Percentiles rank a stretch among this genome's conserved stretches.
Conservation (phyloP, 2,329 filamentous ascomycete genomes). For the Pestalotiopsis sp. region DNA sequence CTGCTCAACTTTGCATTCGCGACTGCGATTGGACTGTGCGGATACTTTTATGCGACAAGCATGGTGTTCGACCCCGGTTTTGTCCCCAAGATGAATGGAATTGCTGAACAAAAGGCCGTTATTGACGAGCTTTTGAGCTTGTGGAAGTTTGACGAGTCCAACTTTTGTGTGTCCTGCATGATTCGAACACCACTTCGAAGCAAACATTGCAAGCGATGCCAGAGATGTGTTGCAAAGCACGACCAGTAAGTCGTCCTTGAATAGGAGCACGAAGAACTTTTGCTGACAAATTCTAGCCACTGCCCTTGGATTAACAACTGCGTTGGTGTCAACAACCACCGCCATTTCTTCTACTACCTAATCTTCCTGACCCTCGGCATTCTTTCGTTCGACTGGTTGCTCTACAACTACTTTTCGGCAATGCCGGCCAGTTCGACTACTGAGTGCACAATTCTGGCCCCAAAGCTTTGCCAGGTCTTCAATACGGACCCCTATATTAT, state of each 20-base stretch:
- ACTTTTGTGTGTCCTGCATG: constrained; percentile 96
- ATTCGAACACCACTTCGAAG: constrained; percentile 87
- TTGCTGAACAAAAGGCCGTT: constrained; percentile 84
- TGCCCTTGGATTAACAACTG: constrained; percentile 99
- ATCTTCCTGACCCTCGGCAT: constrained; percentile 77
- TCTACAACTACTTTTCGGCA: constrained; percentile 70
- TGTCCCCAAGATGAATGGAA: constrained; percentile 86
- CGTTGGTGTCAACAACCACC: constrained; percentile 91
- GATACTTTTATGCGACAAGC: constrained; percentile 84
- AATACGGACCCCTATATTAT: constrained; percentile 85
- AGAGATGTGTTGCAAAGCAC: constrained; percentile 91
- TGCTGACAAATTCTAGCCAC: constrained; percentile 60
- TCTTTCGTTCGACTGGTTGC: constrained; percentile 68
- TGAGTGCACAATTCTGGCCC: constrained; percentile 75
- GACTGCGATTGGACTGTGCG: constrained; percentile 63
- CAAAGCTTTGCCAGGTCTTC: constrained; percentile 72
- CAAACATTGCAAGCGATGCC: constrained; percentile 92
- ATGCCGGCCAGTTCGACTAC: constrained; percentile 55
- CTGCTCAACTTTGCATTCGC: constrained; percentile 79
- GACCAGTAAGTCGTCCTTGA: constrained; percentile 73
- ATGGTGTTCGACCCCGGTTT: constrained; percentile 92
- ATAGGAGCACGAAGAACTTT: neutral
- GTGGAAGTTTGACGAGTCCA: constrained; percentile 91
- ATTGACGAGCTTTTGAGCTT: constrained; percentile 83
- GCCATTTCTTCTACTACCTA: constrained; percentile 93